phyloP scores from a whole-genome alignment of 768 basidiomycete species.

The Filobasidium floriforme region DNA sequence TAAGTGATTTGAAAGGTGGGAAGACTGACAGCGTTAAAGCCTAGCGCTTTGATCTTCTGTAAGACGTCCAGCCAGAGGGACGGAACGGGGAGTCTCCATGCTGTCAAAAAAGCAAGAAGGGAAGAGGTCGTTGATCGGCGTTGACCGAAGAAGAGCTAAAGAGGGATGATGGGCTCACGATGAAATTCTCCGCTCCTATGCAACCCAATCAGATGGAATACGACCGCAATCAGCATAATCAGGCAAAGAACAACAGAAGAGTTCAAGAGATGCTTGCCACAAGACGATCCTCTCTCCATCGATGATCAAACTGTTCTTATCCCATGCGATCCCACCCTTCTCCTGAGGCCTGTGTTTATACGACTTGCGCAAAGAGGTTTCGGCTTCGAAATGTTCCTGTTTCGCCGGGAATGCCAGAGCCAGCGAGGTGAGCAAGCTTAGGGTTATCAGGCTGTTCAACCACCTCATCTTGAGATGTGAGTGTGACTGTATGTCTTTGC shows the following conservation, averaged over 20 bases:
- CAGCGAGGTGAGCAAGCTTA: background rate
- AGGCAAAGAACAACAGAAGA: background rate
- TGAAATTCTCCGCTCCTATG: constrained; percentile 78
- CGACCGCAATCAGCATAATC: constrained; percentile 10
- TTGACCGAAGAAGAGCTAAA: too few relatives aligned
- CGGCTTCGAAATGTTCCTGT: background rate
- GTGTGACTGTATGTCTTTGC: too few relatives aligned
- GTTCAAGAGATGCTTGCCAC: constrained; percentile 48
- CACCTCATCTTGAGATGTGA: background rate
- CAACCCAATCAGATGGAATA: constrained; percentile 43
- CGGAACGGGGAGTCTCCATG: constrained; percentile 71
- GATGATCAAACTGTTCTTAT: constrained; percentile 64
- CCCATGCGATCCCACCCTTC: constrained; percentile 48
- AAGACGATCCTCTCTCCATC: constrained; percentile 65
- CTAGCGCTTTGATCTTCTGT: constrained; percentile 71
- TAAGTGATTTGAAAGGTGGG: background rate
- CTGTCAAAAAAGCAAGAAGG: too few relatives aligned
- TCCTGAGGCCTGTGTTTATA: too few relatives aligned
- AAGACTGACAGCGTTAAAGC: constrained; percentile 58
- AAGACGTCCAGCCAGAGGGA: constrained; percentile 74
- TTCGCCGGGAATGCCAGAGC: background rate
- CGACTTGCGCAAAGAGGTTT: background rate
- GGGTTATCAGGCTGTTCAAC: background rate
- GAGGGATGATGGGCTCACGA: constrained; percentile 29
- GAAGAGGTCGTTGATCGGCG: background rate